phyloP scores from a whole-genome alignment of 805 yeast genomes.

The Nadsonia fulvescens region DNA sequence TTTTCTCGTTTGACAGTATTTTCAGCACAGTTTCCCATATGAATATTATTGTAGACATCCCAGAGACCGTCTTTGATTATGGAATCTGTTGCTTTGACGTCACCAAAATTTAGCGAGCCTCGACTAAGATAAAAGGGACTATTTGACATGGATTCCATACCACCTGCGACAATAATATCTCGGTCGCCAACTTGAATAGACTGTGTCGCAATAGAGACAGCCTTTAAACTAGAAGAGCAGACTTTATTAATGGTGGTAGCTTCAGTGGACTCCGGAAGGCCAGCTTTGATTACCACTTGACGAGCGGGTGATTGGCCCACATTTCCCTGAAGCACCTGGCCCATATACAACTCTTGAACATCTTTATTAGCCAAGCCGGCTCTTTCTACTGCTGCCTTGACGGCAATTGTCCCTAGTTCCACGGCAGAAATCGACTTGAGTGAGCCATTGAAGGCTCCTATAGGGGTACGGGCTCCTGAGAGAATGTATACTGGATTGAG shows the following conservation, averaged over 20 bases:
- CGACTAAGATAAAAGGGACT: constrained; percentile 76
- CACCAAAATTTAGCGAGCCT: constrained; percentile 46
- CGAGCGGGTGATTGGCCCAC: constrained; percentile 95
- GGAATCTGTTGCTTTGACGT: constrained; percentile 37
- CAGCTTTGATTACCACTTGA: constrained; percentile 82
- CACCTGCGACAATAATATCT: constrained; percentile 82
- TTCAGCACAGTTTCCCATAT: constrained; percentile 94
- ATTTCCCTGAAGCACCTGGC: constrained; percentile 81
- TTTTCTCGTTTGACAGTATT: constrained; percentile 71
- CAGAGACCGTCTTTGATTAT: constrained; percentile 65
- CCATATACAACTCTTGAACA: constrained; percentile 79
- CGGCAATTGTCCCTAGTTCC: constrained; percentile 79
- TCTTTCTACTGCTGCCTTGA: constrained; percentile 64
- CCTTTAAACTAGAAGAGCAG: constrained; percentile 88
- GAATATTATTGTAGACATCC: constrained; percentile 70
- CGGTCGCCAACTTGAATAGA: constrained; percentile 69
- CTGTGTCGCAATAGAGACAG: constrained; percentile 77
- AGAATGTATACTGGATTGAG: constrained; percentile 52
- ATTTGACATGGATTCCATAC: constrained; percentile 92
- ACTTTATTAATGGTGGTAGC: constrained; percentile 89
- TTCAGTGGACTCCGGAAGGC: constrained; percentile 60
- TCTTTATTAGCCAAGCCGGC: constrained; percentile 60
- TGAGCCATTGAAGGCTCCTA: constrained; percentile 81
- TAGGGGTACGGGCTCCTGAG: constrained; percentile 80
- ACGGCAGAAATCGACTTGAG: constrained; percentile 51